A percentile compares a stretch with the other conserved stretches of the same genome.
phyloP scores from a whole-genome alignment of 192 early-diverging fungal species.

The Coemansia sp. region DNA sequence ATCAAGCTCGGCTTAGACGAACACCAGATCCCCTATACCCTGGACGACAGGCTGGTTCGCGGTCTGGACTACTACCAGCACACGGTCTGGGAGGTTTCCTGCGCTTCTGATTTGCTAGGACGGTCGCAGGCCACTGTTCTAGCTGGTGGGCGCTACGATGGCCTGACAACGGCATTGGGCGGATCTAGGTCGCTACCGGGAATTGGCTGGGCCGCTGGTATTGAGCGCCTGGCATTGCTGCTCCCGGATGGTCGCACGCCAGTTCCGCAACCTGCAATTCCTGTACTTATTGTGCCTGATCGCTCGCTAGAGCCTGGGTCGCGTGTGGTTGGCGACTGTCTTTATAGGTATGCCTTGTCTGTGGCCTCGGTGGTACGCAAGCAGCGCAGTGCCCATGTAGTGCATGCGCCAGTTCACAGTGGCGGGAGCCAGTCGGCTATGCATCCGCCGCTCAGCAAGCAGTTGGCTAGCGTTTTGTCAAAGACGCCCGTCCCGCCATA shows the following conservation, averaged over 20 bases:
- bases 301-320: background rate
- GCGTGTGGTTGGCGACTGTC: conserved; percentile 2
- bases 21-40: conserved; percentile 53
- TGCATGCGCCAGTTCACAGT: conserved; percentile 3
- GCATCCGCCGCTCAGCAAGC: conserved; percentile 34
- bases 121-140: conserved; percentile 62
- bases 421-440: background rate
- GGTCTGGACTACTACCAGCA: conserved; percentile 73
- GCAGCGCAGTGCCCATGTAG: conserved; percentile 14
- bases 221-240: conserved; percentile 59
- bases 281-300: conserved; percentile 34
- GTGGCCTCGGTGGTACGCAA: conserved; percentile 16
- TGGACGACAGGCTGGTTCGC: conserved; percentile 58
- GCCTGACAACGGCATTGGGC: conserved; percentile 57
- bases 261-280: conserved; percentile 6
- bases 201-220: conserved; percentile 64
- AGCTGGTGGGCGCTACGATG: conserved; percentile 68
- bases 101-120: conserved; percentile 42
- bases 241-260: conserved; percentile 13
- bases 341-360: conserved; percentile 31
- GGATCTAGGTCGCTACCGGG: conserved; percentile 54
- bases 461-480: conserved; percentile 22
- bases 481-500: background rate
- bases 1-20: conserved; percentile 44
- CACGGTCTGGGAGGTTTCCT: conserved; percentile 65